Evolutionary conservation across 2,329 filamentous ascomycete species (phyloP).

Genomic region (Elsinoe ampelina): DNA sequence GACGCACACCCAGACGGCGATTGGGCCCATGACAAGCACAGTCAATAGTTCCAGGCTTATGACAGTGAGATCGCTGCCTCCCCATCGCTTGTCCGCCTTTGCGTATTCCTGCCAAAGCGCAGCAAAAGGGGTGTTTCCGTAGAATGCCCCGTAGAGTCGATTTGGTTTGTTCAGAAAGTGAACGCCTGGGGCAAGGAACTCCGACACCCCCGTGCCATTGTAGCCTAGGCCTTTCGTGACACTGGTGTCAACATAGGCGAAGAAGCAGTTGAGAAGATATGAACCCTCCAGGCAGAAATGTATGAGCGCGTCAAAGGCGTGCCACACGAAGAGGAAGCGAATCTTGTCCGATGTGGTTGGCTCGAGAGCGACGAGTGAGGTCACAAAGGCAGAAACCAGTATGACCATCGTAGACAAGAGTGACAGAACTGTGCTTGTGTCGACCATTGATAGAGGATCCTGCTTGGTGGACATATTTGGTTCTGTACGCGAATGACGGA

Average conservation of each 20-base stretch:
- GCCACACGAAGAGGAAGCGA: conserved; percentile 86
- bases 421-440: conserved; percentile 45
- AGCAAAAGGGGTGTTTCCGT: conserved; percentile 45
- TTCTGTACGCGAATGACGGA: background rate
- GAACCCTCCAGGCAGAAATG: conserved; percentile 86
- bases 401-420: conserved; percentile 46
- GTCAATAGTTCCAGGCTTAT: conserved; percentile 53
- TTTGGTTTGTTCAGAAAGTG: conserved; percentile 47
- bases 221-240: conserved; percentile 19
- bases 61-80: conserved; percentile 48
- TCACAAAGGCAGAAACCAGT: conserved; percentile 43
- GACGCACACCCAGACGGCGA: conserved; percentile 50
- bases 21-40: conserved; percentile 49
- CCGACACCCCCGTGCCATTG: conserved; percentile 24
- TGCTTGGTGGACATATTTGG: background rate
- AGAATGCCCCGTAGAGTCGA: conserved; percentile 50
- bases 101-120: conserved; percentile 58
- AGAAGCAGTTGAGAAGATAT: conserved; percentile 92
- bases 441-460: conserved; percentile 24
- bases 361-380: conserved; percentile 44
- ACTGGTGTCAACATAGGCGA: conserved; percentile 47
- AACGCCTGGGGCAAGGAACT: conserved; percentile 37
- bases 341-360: conserved; percentile 45
- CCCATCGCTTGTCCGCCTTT: conserved; percentile 54
- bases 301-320: conserved; percentile 83